Evolutionary conservation across 257 asterid species (phyloP), one percentile per base, ranked within the genome.

Genomic region (Anisodus tanguticus): DNA sequence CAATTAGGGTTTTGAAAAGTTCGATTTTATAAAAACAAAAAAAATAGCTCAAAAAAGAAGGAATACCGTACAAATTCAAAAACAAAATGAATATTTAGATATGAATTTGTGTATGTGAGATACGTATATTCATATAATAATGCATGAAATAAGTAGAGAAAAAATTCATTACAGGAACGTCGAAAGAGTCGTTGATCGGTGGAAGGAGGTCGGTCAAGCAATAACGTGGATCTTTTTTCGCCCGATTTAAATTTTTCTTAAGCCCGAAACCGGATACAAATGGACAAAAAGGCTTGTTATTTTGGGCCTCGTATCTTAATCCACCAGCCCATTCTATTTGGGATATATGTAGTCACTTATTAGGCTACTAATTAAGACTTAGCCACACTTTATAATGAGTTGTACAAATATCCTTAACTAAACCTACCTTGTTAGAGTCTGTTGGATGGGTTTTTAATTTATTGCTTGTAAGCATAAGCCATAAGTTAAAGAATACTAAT

Each of bases 1-100:
- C 93, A 90, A 88, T 92, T 91, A 91, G 95, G 97, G 95, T 91
- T 95, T 88, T 87, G 87, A 87, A 80, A 59, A 63, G 55, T 70
- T 63, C 68, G 58, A 84, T 70, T 83, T 69, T n/a, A 10, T 72
- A 10, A 45, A n/a, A 4, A 16, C 3, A 17, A 69, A 31, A 13
- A 9, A 58, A 70, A 6, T 49, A 66, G 53, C 63, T 26, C 51
- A 9, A 81, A 17, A 35, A 74, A 71, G 12, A 83, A 53, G 62
- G 37, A 64, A 63, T 37, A 86, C 68, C 79, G 45, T 64, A 80
- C 82, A 77, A 54, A 68, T 66, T 60, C 68, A 85, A 83, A 55
- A 69, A 49, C 63, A 84, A 39, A 37, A 58, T 39, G 85, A 84
- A 87, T 72, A 69, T 84, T 63, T 55, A 76, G 83, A 88, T 71